Evolutionary conservation across 208 protist genomes (phyloP).

Genomic region (Entamoeba dispar): DNA sequence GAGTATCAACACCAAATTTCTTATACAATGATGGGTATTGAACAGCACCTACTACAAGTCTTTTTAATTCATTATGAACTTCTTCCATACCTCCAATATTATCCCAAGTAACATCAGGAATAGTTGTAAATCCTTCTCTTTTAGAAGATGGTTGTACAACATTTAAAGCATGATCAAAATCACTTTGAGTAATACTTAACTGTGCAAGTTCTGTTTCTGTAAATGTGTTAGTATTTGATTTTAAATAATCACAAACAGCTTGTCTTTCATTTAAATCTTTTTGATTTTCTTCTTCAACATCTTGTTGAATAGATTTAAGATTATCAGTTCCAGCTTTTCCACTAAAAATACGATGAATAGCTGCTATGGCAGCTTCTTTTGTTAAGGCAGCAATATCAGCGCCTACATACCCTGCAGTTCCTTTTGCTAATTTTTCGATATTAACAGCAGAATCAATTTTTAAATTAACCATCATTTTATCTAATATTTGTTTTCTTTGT

Average conservation of each 20-base stretch:
- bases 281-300: neutral
- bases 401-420: slow-evolving; percentile 60
- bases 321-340: neutral
- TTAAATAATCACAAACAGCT: neutral
- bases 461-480: slow-evolving; percentile 38
- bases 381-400: slow-evolving; percentile 4
- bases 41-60: slow-evolving; percentile 18
- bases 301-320: neutral
- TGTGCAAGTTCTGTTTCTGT: slow-evolving; percentile 39
- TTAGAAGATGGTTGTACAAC: slow-evolving; percentile 81
- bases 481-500: slow-evolving; percentile 43
- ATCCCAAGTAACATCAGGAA: slow-evolving; percentile 80
- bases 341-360: neutral
- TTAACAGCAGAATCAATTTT: slow-evolving; percentile 58
- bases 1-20: slow-evolving; percentile 55
- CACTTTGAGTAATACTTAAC: slow-evolving; percentile 26
- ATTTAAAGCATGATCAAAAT: slow-evolving; percentile 57
- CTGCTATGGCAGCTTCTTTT: neutral
- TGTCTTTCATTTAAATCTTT: neutral
- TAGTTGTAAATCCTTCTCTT: slow-evolving; percentile 69
- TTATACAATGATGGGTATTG: slow-evolving; percentile 15
- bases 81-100: slow-evolving; percentile 82
- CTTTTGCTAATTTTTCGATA: slow-evolving; percentile 64
- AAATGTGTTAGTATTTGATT: neutral
- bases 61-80: slow-evolving; percentile 62